Percentiles rank a stretch among this genome's conserved stretches.
These are phyloP conservation scores for Prunus fruticosa DNA, from an alignment of 306 rosid genomes.

Conservation along the genomic window DNA sequence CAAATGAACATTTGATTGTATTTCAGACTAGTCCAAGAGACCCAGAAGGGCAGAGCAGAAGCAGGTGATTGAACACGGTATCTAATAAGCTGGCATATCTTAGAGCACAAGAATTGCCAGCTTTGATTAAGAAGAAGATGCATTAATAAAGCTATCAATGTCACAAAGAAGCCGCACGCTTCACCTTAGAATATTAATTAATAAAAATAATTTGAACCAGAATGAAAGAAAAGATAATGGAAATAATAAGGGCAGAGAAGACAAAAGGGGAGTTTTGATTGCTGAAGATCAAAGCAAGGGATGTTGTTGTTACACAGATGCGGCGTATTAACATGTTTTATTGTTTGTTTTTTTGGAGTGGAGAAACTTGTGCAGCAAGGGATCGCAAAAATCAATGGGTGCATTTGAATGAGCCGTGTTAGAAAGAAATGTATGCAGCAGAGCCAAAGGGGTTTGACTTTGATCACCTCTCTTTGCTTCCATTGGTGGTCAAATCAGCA, in stretches of 20 bases:
- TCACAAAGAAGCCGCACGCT: constrained; percentile 42
- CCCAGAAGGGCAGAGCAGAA: not conserved
- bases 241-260: not conserved
- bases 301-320: not conserved
- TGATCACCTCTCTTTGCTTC: not conserved
- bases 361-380: not conserved
- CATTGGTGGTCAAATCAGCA: not conserved
- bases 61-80: not conserved
- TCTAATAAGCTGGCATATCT: constrained; percentile 23
- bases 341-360: not conserved
- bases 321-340: constrained; percentile 1
- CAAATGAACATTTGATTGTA: too few relatives aligned
- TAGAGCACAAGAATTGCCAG: constrained; percentile 34
- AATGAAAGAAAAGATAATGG: not conserved
- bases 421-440: not conserved
- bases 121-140: constrained; percentile 9
- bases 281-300: constrained; percentile 18
- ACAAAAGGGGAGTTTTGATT: constrained; percentile 7
- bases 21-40: too few relatives aligned
- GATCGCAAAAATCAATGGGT: not conserved
- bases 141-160: not conserved
- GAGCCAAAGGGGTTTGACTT: not conserved
- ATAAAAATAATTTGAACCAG: too few relatives aligned
- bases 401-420: not conserved
- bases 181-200: constrained; percentile 20